phyloP scores from a whole-genome alignment of 352 stramenopile species.

The Phytophthora litchii region DNA sequence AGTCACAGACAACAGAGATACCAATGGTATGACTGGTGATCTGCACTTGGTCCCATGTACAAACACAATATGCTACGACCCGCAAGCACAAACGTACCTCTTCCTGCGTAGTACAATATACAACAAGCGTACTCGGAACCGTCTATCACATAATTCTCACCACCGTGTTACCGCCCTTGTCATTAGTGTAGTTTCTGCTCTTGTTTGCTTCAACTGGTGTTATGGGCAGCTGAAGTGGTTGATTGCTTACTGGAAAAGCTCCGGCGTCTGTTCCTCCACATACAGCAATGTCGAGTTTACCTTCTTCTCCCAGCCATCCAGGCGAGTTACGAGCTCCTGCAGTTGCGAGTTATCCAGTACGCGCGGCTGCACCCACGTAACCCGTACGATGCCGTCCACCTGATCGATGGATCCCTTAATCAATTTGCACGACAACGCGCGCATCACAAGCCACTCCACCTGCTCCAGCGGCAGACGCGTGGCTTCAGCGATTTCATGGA shows the following conservation, averaged over 20 bases:
- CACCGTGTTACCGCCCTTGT: conserved; percentile 17
- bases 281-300: conserved; percentile 85
- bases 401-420: conserved; percentile 95
- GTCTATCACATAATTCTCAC: conserved; percentile 23
- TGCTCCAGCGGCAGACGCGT: conserved; percentile 87
- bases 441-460: conserved; percentile 99
- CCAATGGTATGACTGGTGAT: conserved; percentile 59
- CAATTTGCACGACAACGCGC: conserved; percentile 95
- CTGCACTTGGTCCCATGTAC: neutral
- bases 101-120: conserved; percentile 2
- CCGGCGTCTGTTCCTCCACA: conserved; percentile 86
- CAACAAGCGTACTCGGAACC: conserved; percentile 1
- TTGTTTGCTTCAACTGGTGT: conserved; percentile 8
- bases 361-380: conserved; percentile 96
- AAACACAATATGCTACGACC: neutral
- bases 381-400: conserved; percentile 92
- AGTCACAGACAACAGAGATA: conserved; percentile 47
- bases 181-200: conserved; percentile 13
- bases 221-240: conserved; percentile 7
- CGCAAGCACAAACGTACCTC: neutral
- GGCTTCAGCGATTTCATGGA: conserved; percentile 93
- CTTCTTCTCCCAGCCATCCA: conserved; percentile 84
- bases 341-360: conserved; percentile 85
- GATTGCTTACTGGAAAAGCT: conserved; percentile 79
- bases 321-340: conserved; percentile 68